These are phyloP conservation scores for Hypoxylon sp. DNA, from an alignment of 2,329 filamentous ascomycete species.

Conservation along the genomic window DNA sequence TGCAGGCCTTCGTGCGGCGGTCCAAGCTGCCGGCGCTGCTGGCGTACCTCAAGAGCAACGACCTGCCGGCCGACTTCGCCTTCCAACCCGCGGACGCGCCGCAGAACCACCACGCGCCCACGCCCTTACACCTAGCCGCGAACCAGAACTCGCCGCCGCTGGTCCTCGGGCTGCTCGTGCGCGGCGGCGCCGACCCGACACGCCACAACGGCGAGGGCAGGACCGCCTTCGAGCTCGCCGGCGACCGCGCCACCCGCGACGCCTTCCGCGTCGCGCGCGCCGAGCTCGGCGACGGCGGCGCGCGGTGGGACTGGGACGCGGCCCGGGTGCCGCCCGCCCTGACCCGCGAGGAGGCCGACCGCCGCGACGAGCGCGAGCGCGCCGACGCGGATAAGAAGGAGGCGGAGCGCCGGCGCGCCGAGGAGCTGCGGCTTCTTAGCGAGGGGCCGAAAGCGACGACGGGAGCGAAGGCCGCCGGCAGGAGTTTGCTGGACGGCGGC, in stretches of 20 bases:
- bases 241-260: conserved; percentile 85
- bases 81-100: conserved; percentile 74
- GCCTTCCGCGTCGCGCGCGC: conserved; percentile 88
- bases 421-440: conserved; percentile 74
- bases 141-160: conserved; percentile 80
- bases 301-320: conserved; percentile 77
- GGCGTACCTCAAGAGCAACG: conserved; percentile 82
- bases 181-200: conserved; percentile 78
- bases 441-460: conserved; percentile 69
- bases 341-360: conserved; percentile 74
- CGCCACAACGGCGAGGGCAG: conserved; percentile 77
- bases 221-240: conserved; percentile 84
- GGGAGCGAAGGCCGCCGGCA: conserved; percentile 51
- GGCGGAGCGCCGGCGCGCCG: conserved; percentile 72
- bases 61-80: conserved; percentile 72
- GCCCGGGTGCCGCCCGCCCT: conserved; percentile 77
- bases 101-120: conserved; percentile 80
- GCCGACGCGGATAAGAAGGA: conserved; percentile 73
- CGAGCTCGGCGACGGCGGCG: conserved; percentile 82
- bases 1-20: conserved; percentile 86
- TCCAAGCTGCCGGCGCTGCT: conserved; percentile 89
- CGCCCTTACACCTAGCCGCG: conserved; percentile 85
- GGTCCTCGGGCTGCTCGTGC: conserved; percentile 77
- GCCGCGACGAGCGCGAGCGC: conserved; percentile 73
- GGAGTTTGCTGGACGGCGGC: conserved; percentile 64